Evolutionary conservation across 345 rosid genomes (phyloP), one percentile per base, ranked within the genome.

Genomic region (Eucalyptus tenuipes): DNA sequence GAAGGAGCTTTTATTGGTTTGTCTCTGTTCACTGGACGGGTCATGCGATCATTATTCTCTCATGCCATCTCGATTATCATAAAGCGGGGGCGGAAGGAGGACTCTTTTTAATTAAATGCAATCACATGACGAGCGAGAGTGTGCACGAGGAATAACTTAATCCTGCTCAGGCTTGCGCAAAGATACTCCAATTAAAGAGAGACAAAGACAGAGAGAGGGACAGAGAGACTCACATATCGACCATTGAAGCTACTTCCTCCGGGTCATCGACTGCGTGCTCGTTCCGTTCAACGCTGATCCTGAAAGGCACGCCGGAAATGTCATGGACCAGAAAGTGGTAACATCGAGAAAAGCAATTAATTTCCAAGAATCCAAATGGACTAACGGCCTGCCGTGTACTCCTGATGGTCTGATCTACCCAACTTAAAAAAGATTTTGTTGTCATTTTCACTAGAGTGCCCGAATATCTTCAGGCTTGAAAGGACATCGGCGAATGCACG

Each of bases 261-360:
- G 98, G 99, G 92, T 95, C 90, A 42, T 95, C 94, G 37, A 94
- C 93, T 3, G 96, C 94, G 89, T 96, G 96, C 91, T 92, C 93
- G 85, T 90, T 93, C 98, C 96, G 90, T 49, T 89, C 90, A 45
- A 90, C 92, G 49, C 89, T 88, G n/a, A n/a, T 12, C 88, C 82
- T 71, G 88, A 5, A 45, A 48, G 15, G 68, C 45, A 14, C 9
- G 29, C 17, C 9, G 16, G 47, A 75, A 20, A 37, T 75, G 84
- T 75, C 84, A 75, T 11, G 47, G 84, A 75, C 84, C 84, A 75
- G 84, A 44, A 75, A 44, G 47, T 10, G 47, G 47, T 11, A 20
- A 75, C 47, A 75, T 42, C 15, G 20, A 40, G 84, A 40, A 10
- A 10, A 75, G 84, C 14, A 37, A 75, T 40, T 11, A 20, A 37